Evolutionary conservation across 2,329 filamentous ascomycete genomes (phyloP), one percentile per base, ranked within the genome.

Genomic region (Xylaria sp.): DNA sequence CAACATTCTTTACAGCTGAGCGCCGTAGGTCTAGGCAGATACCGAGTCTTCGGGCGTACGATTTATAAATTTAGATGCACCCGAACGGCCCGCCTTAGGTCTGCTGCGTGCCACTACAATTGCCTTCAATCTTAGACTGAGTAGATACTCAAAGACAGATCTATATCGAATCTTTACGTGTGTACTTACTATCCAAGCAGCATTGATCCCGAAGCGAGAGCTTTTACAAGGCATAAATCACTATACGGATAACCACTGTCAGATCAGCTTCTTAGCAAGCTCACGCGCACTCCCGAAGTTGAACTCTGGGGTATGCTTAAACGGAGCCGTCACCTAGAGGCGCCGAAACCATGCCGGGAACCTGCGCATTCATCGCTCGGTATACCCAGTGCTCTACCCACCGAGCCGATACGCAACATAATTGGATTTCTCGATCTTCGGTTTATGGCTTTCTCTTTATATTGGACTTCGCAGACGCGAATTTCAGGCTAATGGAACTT

Each of bases 351-450:
- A 39, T 50, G 37, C 20, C 63, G 63, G 23, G 28, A 62, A 10
- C 59, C 58, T 6, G 18, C 68, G 60, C 48, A 54, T 62, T 74
- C 73, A 20, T 77, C 73, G 32, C 52, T 78, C 23, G 77, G 78
- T 28, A 72, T 69, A 48, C 72, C 80, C 52, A 75, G 77, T 25
- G 62, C 57, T 12, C 63, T 81, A 18, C 75, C 78, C 2, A 58
- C 68, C 12, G 74, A 79, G 58, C 63, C 79, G 12, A 60, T 77
- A 25, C 64, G 74, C 9, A 63, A 76, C 46, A 71, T 74, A 12
- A 70, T 75, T 51, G 72, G 73, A 37, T 64, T 76, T 46, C 79
- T 78, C 61, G 59, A 67, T 44, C 54, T 58, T 15, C 65, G 9
- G n/a, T n/a, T n/a, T n/a, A 25, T 7, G 23, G 4, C 25, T 37